Base-by-base conservation (phyloP, 176 grass and related monocot genomes). In the Cenchrus purpureus region DNA sequence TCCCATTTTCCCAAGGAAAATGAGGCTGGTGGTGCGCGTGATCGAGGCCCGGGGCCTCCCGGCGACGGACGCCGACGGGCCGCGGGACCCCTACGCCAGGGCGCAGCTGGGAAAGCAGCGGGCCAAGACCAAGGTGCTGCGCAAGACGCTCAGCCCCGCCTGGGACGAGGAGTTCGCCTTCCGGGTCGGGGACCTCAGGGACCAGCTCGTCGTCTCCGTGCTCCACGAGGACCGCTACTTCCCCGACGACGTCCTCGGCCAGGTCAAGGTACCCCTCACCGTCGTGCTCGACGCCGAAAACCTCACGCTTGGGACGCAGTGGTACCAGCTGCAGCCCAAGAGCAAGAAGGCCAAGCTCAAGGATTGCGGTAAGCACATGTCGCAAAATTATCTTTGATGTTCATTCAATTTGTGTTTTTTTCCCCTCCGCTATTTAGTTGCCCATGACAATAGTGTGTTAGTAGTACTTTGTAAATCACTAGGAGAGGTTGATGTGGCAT, bases 91-190 rank as follows among this genome's bases (percentile, higher is more conserved):
- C 52, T 99, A 99, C 79, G 93, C 84, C 32, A 86, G 73, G 80
- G 70, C 95, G 78, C 93, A 94, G 78, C 91, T 94, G 20, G 91
- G 97, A 13, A 92, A 83, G 70, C 93, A 92, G 62, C 94, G 93
- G 62, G 84, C 76, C 6, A 91, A 91, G 87, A 96, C 91, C 9
- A 99, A 84, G 82, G 91, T 95, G 63, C 12, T 87, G 14, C 90
- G 87, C 68, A 84, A 84, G 79, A 83, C 83, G 54, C 49, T 87
- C 31, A 89, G 53, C 85, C 97, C 97, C 10, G 6, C 65, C 46
- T 99, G 97, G 97, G 91, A 96, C 74, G 91, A 99, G 57, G 93
- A 96, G 88, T 96, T 94, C 50, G 88, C 86, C 65, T 94, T 99
- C 81, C 91, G 86, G 1, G 93, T 99, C 16, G 91, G 88, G 8